Conservation (phyloP, 306 rosid genomes). For the Hippophae tibetana region DNA sequence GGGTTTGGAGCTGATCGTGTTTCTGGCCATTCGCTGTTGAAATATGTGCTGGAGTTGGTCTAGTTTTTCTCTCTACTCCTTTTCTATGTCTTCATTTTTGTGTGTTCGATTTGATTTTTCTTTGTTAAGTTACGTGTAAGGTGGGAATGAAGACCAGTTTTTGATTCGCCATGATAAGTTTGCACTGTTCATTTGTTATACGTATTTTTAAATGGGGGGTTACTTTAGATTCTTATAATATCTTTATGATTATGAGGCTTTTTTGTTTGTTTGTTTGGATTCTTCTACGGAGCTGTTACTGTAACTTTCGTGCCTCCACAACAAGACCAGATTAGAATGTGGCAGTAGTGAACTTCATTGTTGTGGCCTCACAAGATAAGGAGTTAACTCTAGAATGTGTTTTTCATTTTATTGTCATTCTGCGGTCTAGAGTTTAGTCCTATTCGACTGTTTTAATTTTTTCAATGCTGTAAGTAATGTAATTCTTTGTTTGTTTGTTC, state of each 20-base stretch:
- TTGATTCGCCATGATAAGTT: conserved; percentile 30
- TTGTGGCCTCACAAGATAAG: too few species aligned
- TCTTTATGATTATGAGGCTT: conserved; percentile 21
- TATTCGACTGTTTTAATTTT: too few species aligned
- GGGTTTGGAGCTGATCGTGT: conserved; percentile 21
- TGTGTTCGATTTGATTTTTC: conserved; percentile 19
- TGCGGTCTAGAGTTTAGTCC: too few species aligned
- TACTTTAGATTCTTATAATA: conserved; percentile 22
- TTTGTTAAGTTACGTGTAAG: conserved; percentile 20
- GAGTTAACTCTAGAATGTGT: too few species aligned
- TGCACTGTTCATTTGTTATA: conserved; percentile 35
- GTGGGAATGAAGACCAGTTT: conserved; percentile 22
- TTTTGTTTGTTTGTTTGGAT: conserved; percentile 2
- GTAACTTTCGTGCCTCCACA: conserved; percentile 13
- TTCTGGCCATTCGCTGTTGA: conserved; percentile 30
- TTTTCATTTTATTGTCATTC: too few species aligned
- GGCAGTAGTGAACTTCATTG: too few species aligned
- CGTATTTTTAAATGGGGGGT: neutral
- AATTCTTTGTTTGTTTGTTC: too few species aligned
- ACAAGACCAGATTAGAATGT: conserved; percentile 3
- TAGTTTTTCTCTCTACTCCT: conserved; percentile 15
- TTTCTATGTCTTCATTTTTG: conserved; percentile 9
- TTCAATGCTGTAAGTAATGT: too few species aligned
- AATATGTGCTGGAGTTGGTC: conserved; percentile 10
- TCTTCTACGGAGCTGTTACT: conserved; percentile 14